Base-by-base conservation (phyloP, 768 basidiomycete genomes). In the Naganishia kalamii region DNA sequence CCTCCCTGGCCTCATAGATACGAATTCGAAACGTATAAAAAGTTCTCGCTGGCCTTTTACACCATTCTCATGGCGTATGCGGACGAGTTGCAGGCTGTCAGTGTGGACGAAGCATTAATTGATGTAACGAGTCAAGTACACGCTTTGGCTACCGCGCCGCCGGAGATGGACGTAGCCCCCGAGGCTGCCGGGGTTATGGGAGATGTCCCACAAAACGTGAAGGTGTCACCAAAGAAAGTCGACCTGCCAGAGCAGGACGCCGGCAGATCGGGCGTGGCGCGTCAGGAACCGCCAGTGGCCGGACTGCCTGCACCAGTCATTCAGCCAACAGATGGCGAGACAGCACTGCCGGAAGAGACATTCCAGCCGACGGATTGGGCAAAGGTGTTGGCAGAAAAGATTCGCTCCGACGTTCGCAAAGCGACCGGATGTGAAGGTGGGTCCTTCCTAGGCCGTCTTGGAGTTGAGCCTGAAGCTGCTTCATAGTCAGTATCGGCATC, bases 21-120 rank as follows among this genome's bases (percentile, higher is more conserved):
- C 75, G 94, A 99, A 74, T 99, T 99, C 69, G 88, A 94, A 61
- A 92, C 90, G 72, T 94, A 92, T 79, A 92, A 89, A 73, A 80
- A 87, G 62, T 81, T 87, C 61, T 92, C 94, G 0, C 78, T 92
- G 57, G 83, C 87, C 40, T 97, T 98, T 76, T 98, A 99, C 77
- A 91, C 89, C 4, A 88, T 96, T 61, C 82, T 98, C 33, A 89
- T 97, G 86, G 80, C 83, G 0, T 86, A 88, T 72, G 90, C 91
- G 25, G 90, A 96, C 71, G 90, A 92, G 70, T 81, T 98, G 2
- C 87, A 97, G 79, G 92, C 93, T 1, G 93, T 97, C 17, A 94
- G 92, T 1, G 89, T 98, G 5, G 96, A 99, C 67, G 96, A 99
- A 75, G 94, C 92, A 0, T 82, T 97, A 25, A 86, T 98, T 66